Conservation (phyloP, 345 rosid genomes). For the Lumnitzera littorea region DNA sequence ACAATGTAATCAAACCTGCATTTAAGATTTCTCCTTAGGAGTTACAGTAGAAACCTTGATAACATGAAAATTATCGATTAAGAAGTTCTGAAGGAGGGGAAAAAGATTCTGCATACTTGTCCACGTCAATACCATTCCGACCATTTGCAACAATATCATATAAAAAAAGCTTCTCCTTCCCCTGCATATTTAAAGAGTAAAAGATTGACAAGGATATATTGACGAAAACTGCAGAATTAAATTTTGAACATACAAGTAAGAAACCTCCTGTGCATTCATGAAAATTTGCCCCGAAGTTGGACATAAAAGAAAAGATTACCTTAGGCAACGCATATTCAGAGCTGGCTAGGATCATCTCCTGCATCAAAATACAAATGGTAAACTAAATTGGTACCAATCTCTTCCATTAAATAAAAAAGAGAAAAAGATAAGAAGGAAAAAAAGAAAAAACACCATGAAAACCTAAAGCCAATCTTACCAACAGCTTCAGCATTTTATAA, state of each 20-base stretch:
- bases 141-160: slow-evolving; percentile 99
- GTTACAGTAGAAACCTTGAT: background rate
- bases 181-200: slow-evolving; percentile 20
- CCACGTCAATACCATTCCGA: slow-evolving; percentile 93
- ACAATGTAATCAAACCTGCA: slow-evolving; percentile 89
- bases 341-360: slow-evolving; percentile 92
- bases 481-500: no score
- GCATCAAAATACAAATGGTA: slow-evolving; percentile 16
- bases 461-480: no score
- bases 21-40: slow-evolving; percentile 1
- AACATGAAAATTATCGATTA: slow-evolving; percentile 7
- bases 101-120: slow-evolving; percentile 41
- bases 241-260: background rate
- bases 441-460: no score
- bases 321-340: slow-evolving; percentile 43
- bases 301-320: slow-evolving; percentile 27
- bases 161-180: slow-evolving; percentile 62
- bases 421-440: no score
- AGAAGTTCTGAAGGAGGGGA: slow-evolving; percentile 1
- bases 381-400: background rate
- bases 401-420: no score
- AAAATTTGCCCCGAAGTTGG: slow-evolving; percentile 1
- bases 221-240: no score
- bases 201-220: background rate
- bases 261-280: background rate